Evolutionary conservation across 805 yeast species (phyloP).

Genomic region (Hanseniaspora meyeri): DNA sequence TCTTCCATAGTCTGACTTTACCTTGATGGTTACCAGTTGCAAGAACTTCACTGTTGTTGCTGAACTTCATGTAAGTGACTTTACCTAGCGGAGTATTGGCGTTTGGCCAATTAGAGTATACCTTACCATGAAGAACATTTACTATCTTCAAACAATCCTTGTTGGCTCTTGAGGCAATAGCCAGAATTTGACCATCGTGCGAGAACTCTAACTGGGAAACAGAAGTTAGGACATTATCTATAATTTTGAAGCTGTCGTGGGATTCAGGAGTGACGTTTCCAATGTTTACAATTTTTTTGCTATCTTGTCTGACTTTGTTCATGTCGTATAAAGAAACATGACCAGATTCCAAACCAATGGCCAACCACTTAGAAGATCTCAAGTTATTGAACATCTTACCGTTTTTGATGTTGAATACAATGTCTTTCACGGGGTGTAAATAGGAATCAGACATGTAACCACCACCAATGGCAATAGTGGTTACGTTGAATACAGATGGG

Average conservation of each 20-base stretch:
- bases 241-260: conserved; percentile 15
- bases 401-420: conserved; percentile 14
- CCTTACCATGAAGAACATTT: conserved; percentile 77
- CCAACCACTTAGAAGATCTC: conserved; percentile 60
- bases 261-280: conserved; percentile 39
- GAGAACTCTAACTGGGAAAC: conserved; percentile 64
- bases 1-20: conserved; percentile 73
- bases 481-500: conserved; percentile 72
- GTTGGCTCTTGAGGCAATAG: conserved; percentile 72
- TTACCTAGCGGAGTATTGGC: conserved; percentile 93
- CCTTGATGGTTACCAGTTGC: conserved; percentile 89
- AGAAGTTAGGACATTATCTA: conserved; percentile 65
- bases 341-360: conserved; percentile 81
- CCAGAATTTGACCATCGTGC: conserved; percentile 78
- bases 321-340: conserved; percentile 77
- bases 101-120: conserved; percentile 93
- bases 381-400: conserved; percentile 10
- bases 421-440: conserved; percentile 21
- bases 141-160: conserved; percentile 77
- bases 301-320: conserved; percentile 18
- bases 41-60: conserved; percentile 70
- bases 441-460: conserved; percentile 25
- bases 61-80: conserved; percentile 68
- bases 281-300: conserved; percentile 19
- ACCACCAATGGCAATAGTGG: conserved; percentile 64